phyloP scores from a whole-genome alignment of 345 rosid genomes.

The Isatis tinctoria region DNA sequence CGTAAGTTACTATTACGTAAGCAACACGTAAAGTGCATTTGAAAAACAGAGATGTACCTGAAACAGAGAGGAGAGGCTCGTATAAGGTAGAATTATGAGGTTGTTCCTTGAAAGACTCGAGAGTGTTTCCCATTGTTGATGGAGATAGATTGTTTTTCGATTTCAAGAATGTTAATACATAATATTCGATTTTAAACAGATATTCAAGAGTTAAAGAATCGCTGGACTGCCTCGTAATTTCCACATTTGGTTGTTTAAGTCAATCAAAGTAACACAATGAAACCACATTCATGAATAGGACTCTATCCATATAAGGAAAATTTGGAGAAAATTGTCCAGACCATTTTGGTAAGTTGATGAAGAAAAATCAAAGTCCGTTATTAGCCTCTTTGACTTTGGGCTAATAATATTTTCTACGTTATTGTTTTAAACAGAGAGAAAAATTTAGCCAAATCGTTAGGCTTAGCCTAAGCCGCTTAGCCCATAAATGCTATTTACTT shows the following conservation, averaged over 20 bases:
- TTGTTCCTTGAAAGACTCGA: neutral
- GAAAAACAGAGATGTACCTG: neutral
- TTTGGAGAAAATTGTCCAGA: neutral
- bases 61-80: neutral
- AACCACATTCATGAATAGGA: neutral
- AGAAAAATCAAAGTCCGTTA: too few species aligned
- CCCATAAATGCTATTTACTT: too few species aligned
- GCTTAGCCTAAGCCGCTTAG: too few species aligned
- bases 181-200: neutral
- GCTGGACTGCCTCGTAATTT: neutral
- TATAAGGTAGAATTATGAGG: too few species aligned
- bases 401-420: too few species aligned
- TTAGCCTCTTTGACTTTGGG: too few species aligned
- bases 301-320: neutral
- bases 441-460: too few species aligned
- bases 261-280: neutral
- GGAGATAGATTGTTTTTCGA: neutral
- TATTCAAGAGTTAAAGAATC: neutral
- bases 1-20: neutral
- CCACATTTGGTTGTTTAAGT: neutral
- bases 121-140: neutral
- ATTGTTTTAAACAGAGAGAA: too few species aligned
- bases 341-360: neutral
- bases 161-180: neutral
- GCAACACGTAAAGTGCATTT: neutral